Conservation (phyloP, 2,329 filamentous ascomycete genomes). For the Phaeosphaeria sp. region DNA sequence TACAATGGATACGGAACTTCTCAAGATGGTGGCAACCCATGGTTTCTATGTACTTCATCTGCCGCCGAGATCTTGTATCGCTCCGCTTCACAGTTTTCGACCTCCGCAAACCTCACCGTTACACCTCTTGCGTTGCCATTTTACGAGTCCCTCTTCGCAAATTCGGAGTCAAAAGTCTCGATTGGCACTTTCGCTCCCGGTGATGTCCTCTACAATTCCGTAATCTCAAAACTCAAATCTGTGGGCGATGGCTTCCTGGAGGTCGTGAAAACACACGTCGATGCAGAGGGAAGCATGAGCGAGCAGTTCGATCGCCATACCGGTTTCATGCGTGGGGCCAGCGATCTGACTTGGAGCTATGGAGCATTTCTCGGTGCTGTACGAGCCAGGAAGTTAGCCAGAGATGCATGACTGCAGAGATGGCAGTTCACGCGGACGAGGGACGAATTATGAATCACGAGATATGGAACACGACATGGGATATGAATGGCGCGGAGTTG, state of each 20-base stretch:
- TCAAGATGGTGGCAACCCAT: conserved; percentile 46
- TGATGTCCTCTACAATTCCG: conserved; percentile 38
- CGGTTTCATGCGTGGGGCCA: conserved; percentile 50
- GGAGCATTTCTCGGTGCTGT: conserved; percentile 51
- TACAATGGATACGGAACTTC: conserved; percentile 49
- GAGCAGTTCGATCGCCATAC: conserved; percentile 53
- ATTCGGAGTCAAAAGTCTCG: conserved; percentile 27
- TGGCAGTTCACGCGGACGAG: not conserved
- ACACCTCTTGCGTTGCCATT: conserved; percentile 43
- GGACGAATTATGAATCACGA: conserved; percentile 16
- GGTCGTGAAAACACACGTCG: conserved; percentile 49
- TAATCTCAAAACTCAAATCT: conserved; percentile 39
- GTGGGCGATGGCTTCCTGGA: conserved; percentile 52
- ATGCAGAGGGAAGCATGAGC: conserved; percentile 48
- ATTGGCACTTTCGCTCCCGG: conserved; percentile 33
- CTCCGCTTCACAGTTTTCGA: conserved; percentile 39
- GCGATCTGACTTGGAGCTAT: conserved; percentile 56
- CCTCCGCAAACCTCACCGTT: conserved; percentile 39
- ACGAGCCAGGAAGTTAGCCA: conserved; percentile 38
- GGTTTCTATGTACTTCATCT: conserved; percentile 54
- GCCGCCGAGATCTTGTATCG: conserved; percentile 51
- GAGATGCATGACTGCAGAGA: conserved; percentile 10
- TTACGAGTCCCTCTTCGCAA: conserved; percentile 44
- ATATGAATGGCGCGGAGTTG: conserved; percentile 1
- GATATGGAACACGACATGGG: conserved; percentile 2